These are phyloP conservation scores for Metschnikowia bowlesiae DNA, from an alignment of 805 yeast genomes.

Conservation along the genomic window DNA sequence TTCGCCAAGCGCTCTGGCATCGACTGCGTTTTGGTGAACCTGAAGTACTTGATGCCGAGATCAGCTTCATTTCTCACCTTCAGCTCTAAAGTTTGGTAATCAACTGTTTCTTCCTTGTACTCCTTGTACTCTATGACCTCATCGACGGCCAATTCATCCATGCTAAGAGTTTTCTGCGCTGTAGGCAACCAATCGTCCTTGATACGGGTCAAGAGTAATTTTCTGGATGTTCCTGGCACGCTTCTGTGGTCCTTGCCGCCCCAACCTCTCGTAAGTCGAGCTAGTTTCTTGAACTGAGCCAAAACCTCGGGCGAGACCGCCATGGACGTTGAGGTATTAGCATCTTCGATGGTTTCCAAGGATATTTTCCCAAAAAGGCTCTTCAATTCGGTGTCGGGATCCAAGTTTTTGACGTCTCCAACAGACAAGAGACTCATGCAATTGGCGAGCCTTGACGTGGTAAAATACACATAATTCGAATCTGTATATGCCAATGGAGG, in stretches of 20 bases:
- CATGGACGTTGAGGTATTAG: slow-evolving; percentile 67
- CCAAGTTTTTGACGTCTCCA: slow-evolving; percentile 48
- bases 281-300: slow-evolving; percentile 55
- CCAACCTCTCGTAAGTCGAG: slow-evolving; percentile 71
- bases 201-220: slow-evolving; percentile 63
- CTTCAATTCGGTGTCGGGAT: slow-evolving; percentile 72
- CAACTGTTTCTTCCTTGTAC: slow-evolving; percentile 32
- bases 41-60: slow-evolving; percentile 53
- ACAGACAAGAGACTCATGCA: slow-evolving; percentile 42
- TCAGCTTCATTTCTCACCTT: slow-evolving; percentile 30
- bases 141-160: slow-evolving; percentile 48
- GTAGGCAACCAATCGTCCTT: slow-evolving; percentile 82
- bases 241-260: slow-evolving; percentile 71
- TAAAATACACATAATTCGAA: slow-evolving; percentile 44
- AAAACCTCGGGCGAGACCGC: slow-evolving; percentile 66
- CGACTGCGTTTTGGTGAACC: slow-evolving; percentile 39
- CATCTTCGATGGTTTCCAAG: slow-evolving; percentile 64
- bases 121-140: slow-evolving; percentile 35
- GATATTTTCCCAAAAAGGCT: slow-evolving; percentile 69
- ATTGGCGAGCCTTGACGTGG: slow-evolving; percentile 39
- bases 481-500: slow-evolving; percentile 36
- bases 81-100: slow-evolving; percentile 23
- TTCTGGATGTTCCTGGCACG: slow-evolving; percentile 71
- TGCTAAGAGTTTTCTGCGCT: slow-evolving; percentile 50
- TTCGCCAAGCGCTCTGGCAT: slow-evolving; percentile 36